Evolutionary conservation across 176 grass and related monocot species (phyloP), one percentile per base, ranked within the genome.

Genomic region (Oryza meridionalis): DNA sequence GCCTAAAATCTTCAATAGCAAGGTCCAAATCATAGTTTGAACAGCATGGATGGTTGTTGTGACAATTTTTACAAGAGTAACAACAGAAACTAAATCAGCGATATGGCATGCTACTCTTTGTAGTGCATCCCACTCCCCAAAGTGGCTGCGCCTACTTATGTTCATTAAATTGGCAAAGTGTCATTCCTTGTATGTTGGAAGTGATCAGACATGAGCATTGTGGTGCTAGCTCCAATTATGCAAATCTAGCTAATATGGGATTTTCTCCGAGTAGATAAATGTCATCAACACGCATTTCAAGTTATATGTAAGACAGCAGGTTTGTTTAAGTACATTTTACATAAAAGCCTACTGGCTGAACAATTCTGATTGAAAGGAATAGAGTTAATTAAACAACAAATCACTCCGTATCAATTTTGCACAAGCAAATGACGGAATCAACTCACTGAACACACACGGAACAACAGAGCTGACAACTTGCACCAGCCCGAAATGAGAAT

Each of bases 1-100:
- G 19, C 25, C 55, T 19, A 4, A 85, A 78, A 51, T 40, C 5
- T 74, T 63, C 13, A 85, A 53, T n/a, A 29, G 70, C 32, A 69
- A 43, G 37, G 17, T 13, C 35, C 5, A 49, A 1, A 81, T 53
- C 32, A 43, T 43, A 43, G 9, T 43, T 11, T 43, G 42, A 43
- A 42, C 40, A 42, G 9, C 7, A 42, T 35, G 33, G 33, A 80
- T 51, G 21, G 32, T 17, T 38, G 25, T 67, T 33, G 47, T n/a
- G 4, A 82, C 24, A 38, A 25, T 22, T 59, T 66, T 33, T 21
- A 37, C n/a, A 15, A 37, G 67, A 65, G 66, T 32, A 29, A 35
- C 26, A 47, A n/a, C 6, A 35, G 26, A 26, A 40, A 33, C 0
- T 27, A 25, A 33, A 72, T 55, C 6, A 53, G 45, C 21, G 17